Conservation (phyloP, 2,329 filamentous ascomycete species). For the Cladosporium cucumerinum region DNA sequence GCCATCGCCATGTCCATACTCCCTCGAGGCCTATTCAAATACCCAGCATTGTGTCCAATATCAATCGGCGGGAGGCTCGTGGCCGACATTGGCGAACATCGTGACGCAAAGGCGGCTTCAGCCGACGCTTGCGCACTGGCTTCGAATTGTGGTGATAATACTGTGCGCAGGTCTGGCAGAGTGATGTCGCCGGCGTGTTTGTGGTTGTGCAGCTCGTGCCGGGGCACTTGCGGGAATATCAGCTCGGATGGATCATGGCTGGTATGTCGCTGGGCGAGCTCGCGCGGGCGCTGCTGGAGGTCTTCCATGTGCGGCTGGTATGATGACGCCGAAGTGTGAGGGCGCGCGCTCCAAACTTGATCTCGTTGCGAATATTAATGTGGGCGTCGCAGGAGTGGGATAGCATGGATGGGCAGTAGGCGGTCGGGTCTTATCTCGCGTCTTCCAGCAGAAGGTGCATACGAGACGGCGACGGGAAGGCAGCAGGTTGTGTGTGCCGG, state of each 20-base stretch:
- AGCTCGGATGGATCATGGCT: slow-evolving; percentile 12
- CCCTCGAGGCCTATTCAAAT: slow-evolving; percentile 26
- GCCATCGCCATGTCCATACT: slow-evolving; percentile 37
- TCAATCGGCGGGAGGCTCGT: slow-evolving; percentile 36
- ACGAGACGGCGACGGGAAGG: slow-evolving; percentile 5
- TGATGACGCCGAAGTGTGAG: slow-evolving; percentile 4
- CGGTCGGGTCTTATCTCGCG: slow-evolving; percentile 8
- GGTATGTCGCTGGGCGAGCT: slow-evolving; percentile 2
- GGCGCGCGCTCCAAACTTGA: background rate
- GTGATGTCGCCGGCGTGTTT: slow-evolving; percentile 30
- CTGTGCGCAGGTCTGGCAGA: slow-evolving; percentile 45
- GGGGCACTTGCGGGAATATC: slow-evolving; percentile 13
- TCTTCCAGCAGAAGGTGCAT: background rate
- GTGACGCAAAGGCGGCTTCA: slow-evolving; percentile 28
- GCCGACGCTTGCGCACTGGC: slow-evolving; percentile 8
- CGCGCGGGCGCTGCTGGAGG: slow-evolving; percentile 10
- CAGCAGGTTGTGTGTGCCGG: slow-evolving; percentile 3
- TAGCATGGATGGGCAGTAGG: slow-evolving; percentile 2
- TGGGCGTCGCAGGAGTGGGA: slow-evolving; percentile 5
- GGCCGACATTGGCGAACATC: slow-evolving; percentile 25
- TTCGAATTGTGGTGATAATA: slow-evolving; percentile 40
- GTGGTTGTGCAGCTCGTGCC: slow-evolving; percentile 10
- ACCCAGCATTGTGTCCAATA: slow-evolving; percentile 32
- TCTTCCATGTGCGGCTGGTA: slow-evolving; percentile 8
- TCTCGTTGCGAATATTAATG: slow-evolving; percentile 11